Conservation (phyloP, 768 basidiomycete genomes). For the Agaricus blazei region DNA sequence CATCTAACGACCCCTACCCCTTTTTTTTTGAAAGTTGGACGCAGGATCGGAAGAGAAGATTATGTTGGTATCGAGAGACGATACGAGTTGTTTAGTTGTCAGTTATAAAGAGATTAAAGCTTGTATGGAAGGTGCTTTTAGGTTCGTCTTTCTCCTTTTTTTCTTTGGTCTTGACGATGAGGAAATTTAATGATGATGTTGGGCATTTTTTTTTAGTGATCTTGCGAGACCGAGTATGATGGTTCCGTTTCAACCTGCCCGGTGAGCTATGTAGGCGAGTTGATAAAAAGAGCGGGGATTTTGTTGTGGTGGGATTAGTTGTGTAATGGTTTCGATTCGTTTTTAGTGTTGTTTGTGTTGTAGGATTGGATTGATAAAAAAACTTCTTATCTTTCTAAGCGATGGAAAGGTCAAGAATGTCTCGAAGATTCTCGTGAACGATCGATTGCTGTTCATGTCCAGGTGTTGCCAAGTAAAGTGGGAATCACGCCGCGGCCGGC, state of each 20-base stretch:
- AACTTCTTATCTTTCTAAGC: too few relatives aligned
- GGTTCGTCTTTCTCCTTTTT: too few relatives aligned
- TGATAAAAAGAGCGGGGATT: neutral
- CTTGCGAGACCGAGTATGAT: slow-evolving; percentile 23
- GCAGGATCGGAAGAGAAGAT: slow-evolving; percentile 90
- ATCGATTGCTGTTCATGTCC: too few relatives aligned
- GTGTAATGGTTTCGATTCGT: neutral
- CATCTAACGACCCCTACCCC: neutral
- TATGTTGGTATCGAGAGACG: slow-evolving; percentile 93
- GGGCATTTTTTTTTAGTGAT: slow-evolving; percentile 34
- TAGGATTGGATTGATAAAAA: too few relatives aligned
- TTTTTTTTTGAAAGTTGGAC: slow-evolving; percentile 58
- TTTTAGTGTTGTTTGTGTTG: neutral
- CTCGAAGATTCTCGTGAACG: too few relatives aligned
- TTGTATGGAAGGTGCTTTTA: slow-evolving; percentile 80
- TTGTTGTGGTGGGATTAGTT: neutral
- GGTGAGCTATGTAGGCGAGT: neutral
- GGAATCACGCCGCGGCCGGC: too few relatives aligned
- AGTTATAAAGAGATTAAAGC: slow-evolving; percentile 88
- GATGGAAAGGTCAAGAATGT: too few relatives aligned
- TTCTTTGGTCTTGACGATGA: neutral
- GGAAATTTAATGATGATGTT: neutral
- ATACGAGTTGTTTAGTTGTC: slow-evolving; percentile 93
- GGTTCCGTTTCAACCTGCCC: neutral
- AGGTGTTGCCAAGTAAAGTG: too few relatives aligned